These are phyloP conservation scores for Eutypella sp. DNA, from an alignment of 2,329 filamentous ascomycete species.

Conservation along the genomic window DNA sequence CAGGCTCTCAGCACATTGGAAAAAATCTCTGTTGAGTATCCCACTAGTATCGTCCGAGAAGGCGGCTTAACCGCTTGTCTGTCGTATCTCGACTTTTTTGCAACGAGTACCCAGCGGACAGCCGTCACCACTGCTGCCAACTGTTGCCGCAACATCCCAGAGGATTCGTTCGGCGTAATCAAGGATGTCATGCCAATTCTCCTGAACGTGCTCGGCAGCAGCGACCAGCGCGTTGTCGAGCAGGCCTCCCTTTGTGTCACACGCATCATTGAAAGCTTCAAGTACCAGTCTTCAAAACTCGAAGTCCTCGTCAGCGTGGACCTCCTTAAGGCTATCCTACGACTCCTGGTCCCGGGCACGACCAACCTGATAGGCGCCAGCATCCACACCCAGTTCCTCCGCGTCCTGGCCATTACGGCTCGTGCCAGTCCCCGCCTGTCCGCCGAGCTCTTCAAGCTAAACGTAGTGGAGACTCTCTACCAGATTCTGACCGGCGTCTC, in stretches of 20 bases:
- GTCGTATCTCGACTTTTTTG: slow-evolving; percentile 94
- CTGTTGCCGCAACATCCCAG: slow-evolving; percentile 93
- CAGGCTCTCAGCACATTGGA: slow-evolving; percentile 94
- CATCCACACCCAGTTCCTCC: slow-evolving; percentile 94
- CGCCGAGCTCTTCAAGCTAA: slow-evolving; percentile 88
- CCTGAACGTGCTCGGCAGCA: slow-evolving; percentile 83
- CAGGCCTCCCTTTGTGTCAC: slow-evolving; percentile 95
- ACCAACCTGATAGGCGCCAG: slow-evolving; percentile 91
- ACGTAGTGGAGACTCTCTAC: slow-evolving; percentile 94
- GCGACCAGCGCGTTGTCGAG: slow-evolving; percentile 93
- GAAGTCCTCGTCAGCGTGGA: slow-evolving; percentile 90
- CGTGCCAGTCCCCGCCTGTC: slow-evolving; percentile 83
- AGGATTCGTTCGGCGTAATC: slow-evolving; percentile 87
- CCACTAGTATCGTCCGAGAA: slow-evolving; percentile 89
- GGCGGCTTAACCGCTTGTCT: slow-evolving; percentile 93
- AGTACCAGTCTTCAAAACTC: slow-evolving; percentile 77
- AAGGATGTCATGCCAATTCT: slow-evolving; percentile 95
- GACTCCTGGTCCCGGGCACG: slow-evolving; percentile 84
- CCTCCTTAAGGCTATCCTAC: slow-evolving; percentile 76
- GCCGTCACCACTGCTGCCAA: slow-evolving; percentile 97
- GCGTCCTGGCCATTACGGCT: slow-evolving; percentile 84
- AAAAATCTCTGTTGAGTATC: slow-evolving; percentile 96
- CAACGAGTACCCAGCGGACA: slow-evolving; percentile 92
- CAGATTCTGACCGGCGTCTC: slow-evolving; percentile 96
- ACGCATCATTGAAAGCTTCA: slow-evolving; percentile 95